Percentiles rank a stretch among this genome's conserved stretches.
Conservation (phyloP, 176 grass and related monocot genomes). For the Secale cereale region DNA sequence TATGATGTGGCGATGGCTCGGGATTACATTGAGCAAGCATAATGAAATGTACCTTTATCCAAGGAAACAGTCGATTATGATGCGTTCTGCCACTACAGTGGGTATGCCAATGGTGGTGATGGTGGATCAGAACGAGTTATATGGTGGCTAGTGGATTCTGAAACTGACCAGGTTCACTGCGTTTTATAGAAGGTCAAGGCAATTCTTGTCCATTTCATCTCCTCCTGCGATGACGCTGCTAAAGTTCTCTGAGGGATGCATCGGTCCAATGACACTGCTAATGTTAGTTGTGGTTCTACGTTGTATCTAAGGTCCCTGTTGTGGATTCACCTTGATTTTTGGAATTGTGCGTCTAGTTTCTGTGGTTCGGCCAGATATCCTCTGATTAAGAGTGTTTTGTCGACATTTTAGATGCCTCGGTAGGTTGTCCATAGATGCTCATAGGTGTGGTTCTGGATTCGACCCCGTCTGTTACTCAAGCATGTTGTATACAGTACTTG, state of each 20-base stretch:
- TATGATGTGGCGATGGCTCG: neutral
- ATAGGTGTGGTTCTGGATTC: neutral
- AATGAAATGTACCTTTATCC: neutral
- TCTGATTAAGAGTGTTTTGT: neutral
- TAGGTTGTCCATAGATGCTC: neutral
- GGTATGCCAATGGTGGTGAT: neutral
- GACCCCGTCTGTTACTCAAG: neutral
- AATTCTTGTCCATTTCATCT: neutral
- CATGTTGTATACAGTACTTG: neutral
- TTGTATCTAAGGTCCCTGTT: neutral
- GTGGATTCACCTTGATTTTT: neutral
- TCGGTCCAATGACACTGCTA: neutral
- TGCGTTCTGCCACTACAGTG: neutral
- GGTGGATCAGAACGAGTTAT: neutral
- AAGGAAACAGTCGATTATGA: neutral
- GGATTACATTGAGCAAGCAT: neutral
- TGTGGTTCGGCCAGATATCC: neutral
- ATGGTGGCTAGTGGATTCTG: neutral
- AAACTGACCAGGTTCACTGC: neutral
- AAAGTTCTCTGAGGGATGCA: neutral
- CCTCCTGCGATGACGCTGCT: neutral
- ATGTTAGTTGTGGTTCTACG: too few species aligned
- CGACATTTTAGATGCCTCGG: neutral
- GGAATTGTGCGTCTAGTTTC: neutral
- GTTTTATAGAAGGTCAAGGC: neutral